Base-by-base conservation (phyloP, 345 rosid genomes). In the Acer yangbiense region DNA sequence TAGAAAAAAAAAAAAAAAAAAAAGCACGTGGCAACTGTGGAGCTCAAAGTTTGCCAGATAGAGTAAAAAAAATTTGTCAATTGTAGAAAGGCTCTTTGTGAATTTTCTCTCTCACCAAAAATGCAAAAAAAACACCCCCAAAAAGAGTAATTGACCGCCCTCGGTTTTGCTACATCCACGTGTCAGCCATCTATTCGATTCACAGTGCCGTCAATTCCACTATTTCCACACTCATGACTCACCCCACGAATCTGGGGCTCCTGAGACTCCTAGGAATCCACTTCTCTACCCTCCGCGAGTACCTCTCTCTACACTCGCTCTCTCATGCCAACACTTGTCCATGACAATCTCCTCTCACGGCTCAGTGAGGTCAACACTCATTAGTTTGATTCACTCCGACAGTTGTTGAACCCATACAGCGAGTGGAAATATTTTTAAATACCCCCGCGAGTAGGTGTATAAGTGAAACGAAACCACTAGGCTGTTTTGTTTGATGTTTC, bases 101-200 rank as follows among this genome's bases (percentile, higher is more conserved):
- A 0, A 16, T 41, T 60, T 61, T 44, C 41, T 25, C 46, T 64
- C 46, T 29, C 32, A 29, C 32, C 9, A 60, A 27, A 13, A 29
- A 29, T 6, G 9, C 2, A 8, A 44, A 25, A 25, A 65, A 9
- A 65, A 65, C 14, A 25, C 41, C 39, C 68, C 14, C 16, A 12
- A 52, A 32, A 61, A 9, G 39, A 62, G 23, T 0, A 60, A 75
- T n/a, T 4, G 1, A 20, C 65, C 29, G 72, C 72, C 57, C 54
- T 67, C 64, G 72, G 78, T 62, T 81, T 35, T 54, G 65, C 55
- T 54, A 3, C 9, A 0, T 48, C 32, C 54, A 81, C 84, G 82
- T 79, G 81, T 76, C 83, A 32, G 35, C 71, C 32, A 35, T 63
- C 81, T 74, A 78, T 79, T 57, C 68, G 84, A 16, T 25, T 8